Evolutionary conservation across 192 early-diverging fungal genomes (phyloP).

Genomic region (Coemansia furcata): DNA sequence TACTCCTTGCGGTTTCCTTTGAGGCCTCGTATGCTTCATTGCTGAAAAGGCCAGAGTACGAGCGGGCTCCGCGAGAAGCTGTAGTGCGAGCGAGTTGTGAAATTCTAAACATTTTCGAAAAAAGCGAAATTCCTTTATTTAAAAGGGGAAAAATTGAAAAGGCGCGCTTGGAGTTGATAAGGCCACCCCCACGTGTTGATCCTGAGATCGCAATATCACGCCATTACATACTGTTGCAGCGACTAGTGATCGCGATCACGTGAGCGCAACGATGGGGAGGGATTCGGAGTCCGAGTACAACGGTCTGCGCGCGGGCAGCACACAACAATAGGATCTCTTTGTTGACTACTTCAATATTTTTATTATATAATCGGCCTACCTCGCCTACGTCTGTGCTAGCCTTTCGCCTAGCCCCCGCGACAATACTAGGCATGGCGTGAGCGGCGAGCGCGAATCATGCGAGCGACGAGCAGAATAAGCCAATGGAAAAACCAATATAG

Average conservation of each 20-base stretch:
- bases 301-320: too few relatives aligned
- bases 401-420: too few relatives aligned
- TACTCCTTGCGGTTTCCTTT: slow-evolving; percentile 48
- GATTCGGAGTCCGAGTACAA: too few relatives aligned
- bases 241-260: too few relatives aligned
- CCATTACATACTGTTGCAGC: background rate
- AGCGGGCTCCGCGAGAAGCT: slow-evolving; percentile 32
- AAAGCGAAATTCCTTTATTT: background rate
- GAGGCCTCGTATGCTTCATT: slow-evolving; percentile 34
- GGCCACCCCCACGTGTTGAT: slow-evolving; percentile 17
- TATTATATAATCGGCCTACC: too few relatives aligned
- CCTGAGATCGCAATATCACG: background rate
- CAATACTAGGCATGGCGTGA: slow-evolving; percentile 44
- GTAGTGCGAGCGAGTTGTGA: slow-evolving; percentile 43
- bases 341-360: too few relatives aligned
- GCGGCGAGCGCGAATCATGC: slow-evolving; percentile 30
- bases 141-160: slow-evolving; percentile 8
- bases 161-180: background rate
- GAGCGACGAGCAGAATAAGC: background rate
- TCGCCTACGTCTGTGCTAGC: too few relatives aligned
- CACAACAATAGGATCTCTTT: too few relatives aligned
- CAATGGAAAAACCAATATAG: background rate
- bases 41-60: slow-evolving; percentile 40
- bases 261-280: too few relatives aligned
- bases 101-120: slow-evolving; percentile 30